These are phyloP conservation scores for Asterochloris erici DNA, from an alignment of 139 green algal species.

Conservation along the genomic window DNA sequence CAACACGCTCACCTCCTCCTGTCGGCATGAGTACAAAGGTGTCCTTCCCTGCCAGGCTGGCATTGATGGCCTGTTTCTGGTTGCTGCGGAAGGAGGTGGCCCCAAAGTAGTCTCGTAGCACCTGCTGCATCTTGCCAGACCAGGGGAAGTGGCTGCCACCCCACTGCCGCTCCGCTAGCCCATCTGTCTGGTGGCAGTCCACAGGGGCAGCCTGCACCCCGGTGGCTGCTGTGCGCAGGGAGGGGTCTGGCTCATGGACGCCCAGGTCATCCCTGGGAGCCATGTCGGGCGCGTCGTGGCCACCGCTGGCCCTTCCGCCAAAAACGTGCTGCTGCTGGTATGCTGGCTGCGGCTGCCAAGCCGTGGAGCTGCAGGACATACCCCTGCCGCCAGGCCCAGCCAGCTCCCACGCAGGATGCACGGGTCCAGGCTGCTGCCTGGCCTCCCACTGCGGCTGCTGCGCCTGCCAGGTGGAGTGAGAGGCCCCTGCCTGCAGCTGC, in stretches of 20 bases:
- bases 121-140: conserved; percentile 21
- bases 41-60: conserved; percentile 62
- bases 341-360: too few species aligned
- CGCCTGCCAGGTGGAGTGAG: too few species aligned
- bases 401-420: too few species aligned
- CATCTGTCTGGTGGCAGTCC: conserved; percentile 16
- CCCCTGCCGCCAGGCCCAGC: too few species aligned
- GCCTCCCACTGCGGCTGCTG: too few species aligned
- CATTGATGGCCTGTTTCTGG: conserved; percentile 77
- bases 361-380: too few species aligned
- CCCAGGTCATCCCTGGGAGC: conserved; percentile 1
- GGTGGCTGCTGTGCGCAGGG: conserved; percentile 4
- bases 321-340: not conserved
- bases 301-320: not conserved
- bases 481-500: too few species aligned
- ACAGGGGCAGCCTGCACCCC: not conserved
- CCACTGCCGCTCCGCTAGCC: not conserved
- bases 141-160: conserved; percentile 6
- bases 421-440: too few species aligned
- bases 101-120: conserved; percentile 56
- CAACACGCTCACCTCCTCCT: conserved; percentile 32
- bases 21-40: conserved; percentile 91
- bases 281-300: conserved; percentile 2
- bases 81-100: conserved; percentile 66
- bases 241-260: conserved; percentile 7